These are phyloP conservation scores for Pseudopithomyces maydicus DNA, from an alignment of 2,329 filamentous ascomycete genomes.

Conservation along the genomic window DNA sequence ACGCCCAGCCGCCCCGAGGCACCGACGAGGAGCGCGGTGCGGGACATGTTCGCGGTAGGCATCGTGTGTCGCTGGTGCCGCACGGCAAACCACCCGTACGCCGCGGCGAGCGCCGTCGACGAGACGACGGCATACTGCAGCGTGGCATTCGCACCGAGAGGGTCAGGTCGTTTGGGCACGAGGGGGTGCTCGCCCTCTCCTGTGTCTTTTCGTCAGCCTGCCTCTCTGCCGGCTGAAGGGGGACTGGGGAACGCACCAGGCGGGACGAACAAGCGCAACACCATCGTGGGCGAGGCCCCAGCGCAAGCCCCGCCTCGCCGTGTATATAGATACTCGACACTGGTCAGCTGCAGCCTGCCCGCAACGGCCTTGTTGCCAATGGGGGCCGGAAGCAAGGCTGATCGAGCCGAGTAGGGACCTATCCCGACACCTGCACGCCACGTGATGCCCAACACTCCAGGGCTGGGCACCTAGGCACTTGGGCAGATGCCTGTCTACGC, in stretches of 20 bases:
- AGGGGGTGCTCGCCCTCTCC: conserved; percentile 34
- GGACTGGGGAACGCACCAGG: conserved; percentile 24
- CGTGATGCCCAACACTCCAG: no score
- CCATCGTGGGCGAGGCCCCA: conserved; percentile 20
- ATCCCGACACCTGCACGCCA: no score
- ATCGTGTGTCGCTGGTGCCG: conserved; percentile 19
- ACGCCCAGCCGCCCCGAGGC: conserved; percentile 28
- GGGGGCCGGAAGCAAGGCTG: background rate
- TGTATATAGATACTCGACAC: background rate
- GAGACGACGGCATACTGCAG: conserved; percentile 28
- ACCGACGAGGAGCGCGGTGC: conserved; percentile 26
- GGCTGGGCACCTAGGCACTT: no score
- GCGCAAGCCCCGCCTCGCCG: background rate
- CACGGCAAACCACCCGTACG: conserved; percentile 29
- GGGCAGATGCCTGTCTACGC: no score
- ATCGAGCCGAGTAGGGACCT: background rate
- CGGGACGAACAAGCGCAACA: conserved; percentile 32
- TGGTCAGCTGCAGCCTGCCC: background rate
- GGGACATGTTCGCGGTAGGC: conserved; percentile 13
- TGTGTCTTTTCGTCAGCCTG: conserved; percentile 14
- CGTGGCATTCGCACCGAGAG: conserved; percentile 36
- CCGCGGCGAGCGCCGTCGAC: conserved; percentile 31
- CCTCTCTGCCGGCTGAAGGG: background rate
- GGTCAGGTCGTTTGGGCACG: conserved; percentile 29
- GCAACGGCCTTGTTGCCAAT: conserved; percentile 6